Evolutionary conservation across 2,329 filamentous ascomycete genomes (phyloP), one percentile per base, ranked within the genome.

Genomic region (Trichoderma sp.): DNA sequence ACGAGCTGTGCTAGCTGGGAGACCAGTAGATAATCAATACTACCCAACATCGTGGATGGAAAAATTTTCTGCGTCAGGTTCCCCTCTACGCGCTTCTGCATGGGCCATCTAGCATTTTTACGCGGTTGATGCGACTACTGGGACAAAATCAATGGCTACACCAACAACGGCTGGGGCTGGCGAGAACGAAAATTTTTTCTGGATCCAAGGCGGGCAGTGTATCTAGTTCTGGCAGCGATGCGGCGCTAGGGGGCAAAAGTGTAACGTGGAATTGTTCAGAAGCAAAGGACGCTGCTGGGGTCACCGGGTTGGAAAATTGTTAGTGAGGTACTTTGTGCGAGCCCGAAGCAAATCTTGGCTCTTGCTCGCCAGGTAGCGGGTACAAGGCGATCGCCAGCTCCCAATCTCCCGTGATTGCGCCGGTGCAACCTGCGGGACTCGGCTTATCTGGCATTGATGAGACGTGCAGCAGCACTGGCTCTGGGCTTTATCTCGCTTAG

Each of bases 311-410:
- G 64, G 63, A 59, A 75, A 79, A 80, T 80, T 81, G 79, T 81
- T 81, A 81, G 73, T 70, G 78, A 55, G 76, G 73, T 80, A 81
- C 79, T 73, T 80, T 65, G 51, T 56, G 26, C 37, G 59, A 34
- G 54, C 65, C 67, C 52, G 51, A 70, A 72, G 64, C 69, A 59
- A 64, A 69, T 59, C 60, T 55, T 43, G 67, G 59, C 72, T 72
- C 71, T 71, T 71, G 71, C 73, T 73, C 72, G 74, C 72, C 67
- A 74, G 72, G 77, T 74, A 76, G 68, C 70, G 54, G 52, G 72
- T 75, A 66, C 74, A 74, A 37, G 74, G 59, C 70, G 76, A 78
- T 75, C 75, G 73, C 70, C 70, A 70, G 72, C 70, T 72, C n/a
- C 71, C 74, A 76, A 75, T 75, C 78, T 79, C 39, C 60, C 54